Evolutionary conservation across 1,284 basidiomycete species (phyloP), one percentile per base, ranked within the genome.

Genomic region (Cystobasidium pallidum): DNA sequence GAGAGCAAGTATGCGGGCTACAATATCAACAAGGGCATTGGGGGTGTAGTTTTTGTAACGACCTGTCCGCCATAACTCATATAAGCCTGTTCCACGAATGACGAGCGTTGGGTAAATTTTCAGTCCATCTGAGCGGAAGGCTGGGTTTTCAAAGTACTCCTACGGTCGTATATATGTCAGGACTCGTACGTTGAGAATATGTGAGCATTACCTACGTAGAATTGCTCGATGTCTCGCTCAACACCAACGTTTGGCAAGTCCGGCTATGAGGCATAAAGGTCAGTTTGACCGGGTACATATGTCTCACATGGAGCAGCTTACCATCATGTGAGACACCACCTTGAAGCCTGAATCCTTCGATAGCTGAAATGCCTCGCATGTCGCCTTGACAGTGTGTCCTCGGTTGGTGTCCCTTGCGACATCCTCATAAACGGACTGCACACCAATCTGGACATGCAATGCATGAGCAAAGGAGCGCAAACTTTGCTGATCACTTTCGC

Each of bases 261-360:
- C 28, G 82, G 82, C 81, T 82, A 51, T 75, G 78, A 39, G 64
- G 77, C 7, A 2, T 3, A 11, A 76, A 11, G 8, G 82, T 96
- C 89, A 67, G 93, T 91, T 79, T 77, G n/a, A 32, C 13, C 28
- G 17, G 41, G 30, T 7, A 36, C 13, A 15, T 41, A 13, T 19
- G 8, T 10, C 28, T 28, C 21, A 26, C 28, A 21, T 24, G n/a
- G 19, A 45, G 21, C 24, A 13, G 17, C 47, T 17, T 21, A 77
- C 78, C 94, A 97, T 97, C 94, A 96, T 96, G 80, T 97, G 94
- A 21, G 93, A 93, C 49, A 97, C 94, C 70, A 97, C 93, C 83
- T 99, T 99, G 89, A 98, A 99, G 11, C 95, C 95, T 0, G 95
- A 95, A 78, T 99, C 95, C 82, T 99, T 99, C 41, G 94, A 91